Conservation (phyloP, 192 early-diverging fungal genomes). For the Phycomyces blakesleeanus region DNA sequence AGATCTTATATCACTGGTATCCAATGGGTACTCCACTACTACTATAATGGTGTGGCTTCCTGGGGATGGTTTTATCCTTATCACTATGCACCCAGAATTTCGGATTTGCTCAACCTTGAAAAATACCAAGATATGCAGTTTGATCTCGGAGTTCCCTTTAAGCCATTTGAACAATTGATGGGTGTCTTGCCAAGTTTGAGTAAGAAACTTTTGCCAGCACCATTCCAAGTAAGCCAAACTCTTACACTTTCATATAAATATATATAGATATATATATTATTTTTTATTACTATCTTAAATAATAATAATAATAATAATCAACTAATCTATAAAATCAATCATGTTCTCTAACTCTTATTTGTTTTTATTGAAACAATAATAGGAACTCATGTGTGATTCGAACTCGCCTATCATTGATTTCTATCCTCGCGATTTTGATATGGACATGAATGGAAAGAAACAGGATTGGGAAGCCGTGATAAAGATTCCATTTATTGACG, state of each 20-base stretch:
- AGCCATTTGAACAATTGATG: constrained; percentile 98
- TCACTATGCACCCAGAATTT: constrained; percentile 95
- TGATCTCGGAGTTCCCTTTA: constrained; percentile 81
- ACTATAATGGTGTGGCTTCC: constrained; percentile 91
- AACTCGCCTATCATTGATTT: constrained; percentile 92
- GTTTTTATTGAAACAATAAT: background rate
- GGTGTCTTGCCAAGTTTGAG: constrained; percentile 90
- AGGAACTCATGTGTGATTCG: constrained; percentile 79
- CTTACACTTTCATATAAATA: background rate
- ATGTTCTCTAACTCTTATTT: background rate
- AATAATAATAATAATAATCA: too few relatives aligned
- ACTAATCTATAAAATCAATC: too few relatives aligned
- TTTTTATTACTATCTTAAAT: too few relatives aligned
- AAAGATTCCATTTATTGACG: constrained; percentile 95
- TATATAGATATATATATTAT: too few relatives aligned
- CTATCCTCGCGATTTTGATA: constrained; percentile 86
- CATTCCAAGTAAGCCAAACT: constrained; percentile 56
- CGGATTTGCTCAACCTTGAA: constrained; percentile 53
- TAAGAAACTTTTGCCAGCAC: constrained; percentile 76
- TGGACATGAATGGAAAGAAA: constrained; percentile 98
- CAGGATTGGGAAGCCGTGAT: constrained; percentile 98
- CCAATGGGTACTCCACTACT: constrained; percentile 97
- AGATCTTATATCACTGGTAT: constrained; percentile 86
- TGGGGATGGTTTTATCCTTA: constrained; percentile 99
- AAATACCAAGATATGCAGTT: constrained; percentile 67